Conservation (phyloP, 176 grass and related monocot genomes). For the Oryza glumipatula region DNA sequence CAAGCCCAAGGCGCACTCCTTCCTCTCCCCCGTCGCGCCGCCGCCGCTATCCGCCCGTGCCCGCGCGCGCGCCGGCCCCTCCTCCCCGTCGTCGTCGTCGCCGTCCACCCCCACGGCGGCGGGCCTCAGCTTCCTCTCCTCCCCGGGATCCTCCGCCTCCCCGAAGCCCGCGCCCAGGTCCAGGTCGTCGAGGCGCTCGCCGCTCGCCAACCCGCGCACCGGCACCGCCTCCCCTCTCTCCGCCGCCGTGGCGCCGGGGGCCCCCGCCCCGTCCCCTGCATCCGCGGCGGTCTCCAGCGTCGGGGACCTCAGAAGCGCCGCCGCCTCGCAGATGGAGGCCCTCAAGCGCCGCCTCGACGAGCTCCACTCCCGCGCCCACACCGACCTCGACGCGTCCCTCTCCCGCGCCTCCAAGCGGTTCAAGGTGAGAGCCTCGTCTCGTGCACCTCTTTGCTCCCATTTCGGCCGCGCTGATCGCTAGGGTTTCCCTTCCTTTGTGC, state of each 20-base stretch:
- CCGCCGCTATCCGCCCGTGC: conserved; percentile 14
- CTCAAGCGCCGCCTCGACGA: conserved; percentile 51
- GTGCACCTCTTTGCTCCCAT: neutral
- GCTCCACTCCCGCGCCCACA: conserved; percentile 50
- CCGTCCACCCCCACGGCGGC: conserved; percentile 8
- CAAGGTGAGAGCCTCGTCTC: conserved; percentile 34
- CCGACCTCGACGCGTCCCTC: conserved; percentile 45
- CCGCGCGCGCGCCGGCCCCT: neutral
- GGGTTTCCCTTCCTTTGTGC: neutral
- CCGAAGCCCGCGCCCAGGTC: conserved; percentile 16
- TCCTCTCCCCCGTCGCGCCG: conserved; percentile 37
- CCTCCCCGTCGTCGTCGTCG: conserved; percentile 3
- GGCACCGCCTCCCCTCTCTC: neutral
- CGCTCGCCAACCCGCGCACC: conserved; percentile 11
- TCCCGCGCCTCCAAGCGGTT: conserved; percentile 44
- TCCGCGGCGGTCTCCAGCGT: conserved; percentile 4
- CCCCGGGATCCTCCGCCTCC: conserved; percentile 30
- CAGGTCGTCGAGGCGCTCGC: conserved; percentile 29
- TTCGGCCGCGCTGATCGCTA: neutral
- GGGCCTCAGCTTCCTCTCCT: conserved; percentile 27
- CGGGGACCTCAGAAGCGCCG: conserved; percentile 41
- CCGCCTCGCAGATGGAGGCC: conserved; percentile 39
- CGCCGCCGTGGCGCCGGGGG: neutral
- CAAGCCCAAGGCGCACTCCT: conserved; percentile 23
- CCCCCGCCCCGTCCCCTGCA: neutral